Conservation (phyloP, 495 filamentous ascomycete species). For the Podospora conica region DNA sequence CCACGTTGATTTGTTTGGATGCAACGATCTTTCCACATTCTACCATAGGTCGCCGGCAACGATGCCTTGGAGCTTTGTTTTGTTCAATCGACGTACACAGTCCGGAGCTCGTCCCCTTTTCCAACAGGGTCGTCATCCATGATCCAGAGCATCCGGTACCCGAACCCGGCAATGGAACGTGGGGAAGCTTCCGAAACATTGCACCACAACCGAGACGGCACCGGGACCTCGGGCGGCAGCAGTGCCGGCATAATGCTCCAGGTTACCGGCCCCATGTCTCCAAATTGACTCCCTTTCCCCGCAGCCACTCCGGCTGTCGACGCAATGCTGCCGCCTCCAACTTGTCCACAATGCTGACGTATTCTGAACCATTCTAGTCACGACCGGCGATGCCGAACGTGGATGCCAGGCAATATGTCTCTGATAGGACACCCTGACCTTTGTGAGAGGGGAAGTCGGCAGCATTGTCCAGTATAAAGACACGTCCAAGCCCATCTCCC, state of each 20-base stretch:
- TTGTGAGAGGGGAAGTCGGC: not conserved
- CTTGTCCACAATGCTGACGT: not conserved
- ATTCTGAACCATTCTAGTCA: not conserved
- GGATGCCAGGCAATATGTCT: not conserved
- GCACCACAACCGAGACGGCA: not conserved
- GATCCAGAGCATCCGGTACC: not conserved
- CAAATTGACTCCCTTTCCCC: not conserved
- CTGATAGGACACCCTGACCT: not conserved
- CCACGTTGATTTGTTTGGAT: too few species aligned
- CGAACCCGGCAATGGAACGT: not conserved
- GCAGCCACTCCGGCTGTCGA: not conserved
- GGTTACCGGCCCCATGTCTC: not conserved
- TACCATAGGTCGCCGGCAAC: too few species aligned
- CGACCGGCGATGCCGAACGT: not conserved
- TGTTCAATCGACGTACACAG: too few species aligned
- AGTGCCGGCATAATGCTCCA: not conserved
- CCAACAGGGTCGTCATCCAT: too few species aligned
- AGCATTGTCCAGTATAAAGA: not conserved
- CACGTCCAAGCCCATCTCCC: not conserved
- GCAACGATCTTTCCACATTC: too few species aligned
- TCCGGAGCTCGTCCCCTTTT: too few species aligned
- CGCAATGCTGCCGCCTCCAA: not conserved
- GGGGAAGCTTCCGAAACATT: not conserved
- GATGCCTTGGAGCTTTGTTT: too few species aligned
- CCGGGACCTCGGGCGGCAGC: too few species aligned